A percentile compares a stretch with the other conserved stretches of the same genome.
phyloP scores from a whole-genome alignment of 2,329 filamentous ascomycete genomes.

The Colletotrichum sp. region DNA sequence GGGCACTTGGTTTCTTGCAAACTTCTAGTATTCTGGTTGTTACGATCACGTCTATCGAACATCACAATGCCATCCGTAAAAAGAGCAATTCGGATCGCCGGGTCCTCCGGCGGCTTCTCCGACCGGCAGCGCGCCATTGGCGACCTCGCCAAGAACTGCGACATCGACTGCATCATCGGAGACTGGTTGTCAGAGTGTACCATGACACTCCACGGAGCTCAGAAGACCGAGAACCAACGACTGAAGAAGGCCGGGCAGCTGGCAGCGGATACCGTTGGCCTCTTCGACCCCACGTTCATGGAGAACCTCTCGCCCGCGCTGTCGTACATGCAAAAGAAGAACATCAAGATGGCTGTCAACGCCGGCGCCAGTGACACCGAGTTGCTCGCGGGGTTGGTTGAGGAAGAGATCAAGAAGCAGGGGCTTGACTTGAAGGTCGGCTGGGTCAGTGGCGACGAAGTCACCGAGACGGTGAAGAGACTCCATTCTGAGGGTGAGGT shows the following conservation, averaged over 20 bases:
- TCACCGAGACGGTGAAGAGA: conserved; percentile 28
- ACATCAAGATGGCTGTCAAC: conserved; percentile 43
- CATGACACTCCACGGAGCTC: conserved; percentile 26
- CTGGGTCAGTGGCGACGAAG: conserved; percentile 42
- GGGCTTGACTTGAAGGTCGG: conserved; percentile 37
- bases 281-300: conserved; percentile 36
- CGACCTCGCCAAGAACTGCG: conserved; percentile 42
- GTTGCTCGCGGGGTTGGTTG: conserved; percentile 33
- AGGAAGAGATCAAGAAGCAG: conserved; percentile 30
- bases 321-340: conserved; percentile 27
- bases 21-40: rapidly evolving
- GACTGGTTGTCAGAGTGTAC: conserved; percentile 36
- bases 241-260: conserved; percentile 23
- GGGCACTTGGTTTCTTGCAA: background rate
- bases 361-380: conserved; percentile 42
- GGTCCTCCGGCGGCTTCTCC: conserved; percentile 38
- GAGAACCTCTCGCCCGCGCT: conserved; percentile 34
- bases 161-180: conserved; percentile 34
- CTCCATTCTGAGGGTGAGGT: conserved; percentile 24
- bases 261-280: conserved; percentile 21
- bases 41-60: background rate
- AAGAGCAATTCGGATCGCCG: conserved; percentile 44
- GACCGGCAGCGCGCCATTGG: conserved; percentile 45
- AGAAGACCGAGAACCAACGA: conserved; percentile 28
- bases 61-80: conserved; percentile 28